Evolutionary conservation across 139 green algal genomes (phyloP).

Genomic region (Auxenochlorella pyrenoidosa): DNA sequence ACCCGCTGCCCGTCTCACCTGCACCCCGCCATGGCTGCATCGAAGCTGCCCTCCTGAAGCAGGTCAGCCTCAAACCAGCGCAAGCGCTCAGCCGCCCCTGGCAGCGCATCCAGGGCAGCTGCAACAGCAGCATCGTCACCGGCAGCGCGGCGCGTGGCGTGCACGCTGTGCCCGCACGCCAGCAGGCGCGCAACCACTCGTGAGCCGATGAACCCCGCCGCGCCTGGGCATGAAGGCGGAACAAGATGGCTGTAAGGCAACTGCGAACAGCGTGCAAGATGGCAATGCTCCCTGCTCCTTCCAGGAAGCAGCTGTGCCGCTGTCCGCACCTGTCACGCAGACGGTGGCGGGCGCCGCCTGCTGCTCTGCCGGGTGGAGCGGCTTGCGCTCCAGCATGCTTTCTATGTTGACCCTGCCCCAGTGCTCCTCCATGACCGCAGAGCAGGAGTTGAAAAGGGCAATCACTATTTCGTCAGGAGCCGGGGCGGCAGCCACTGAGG

Average conservation of each 20-base stretch:
- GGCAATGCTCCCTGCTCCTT: neutral
- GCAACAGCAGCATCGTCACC: constrained; percentile 10
- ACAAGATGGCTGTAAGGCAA: neutral
- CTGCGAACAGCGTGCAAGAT: neutral
- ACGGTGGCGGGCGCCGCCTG: neutral
- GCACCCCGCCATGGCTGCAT: constrained; percentile 53
- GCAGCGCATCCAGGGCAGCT: constrained; percentile 49
- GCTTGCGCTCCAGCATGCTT: constrained; percentile 17
- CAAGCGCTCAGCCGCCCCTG: constrained; percentile 49
- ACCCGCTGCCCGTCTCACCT: neutral
- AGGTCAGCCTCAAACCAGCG: constrained; percentile 50
- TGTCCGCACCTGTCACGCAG: constrained; percentile 23
- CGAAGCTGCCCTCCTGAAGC: constrained; percentile 53
- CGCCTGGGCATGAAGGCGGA: neutral
- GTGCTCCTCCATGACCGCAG: neutral
- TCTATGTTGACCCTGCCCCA: constrained; percentile 5
- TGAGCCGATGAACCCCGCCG: constrained; percentile 53
- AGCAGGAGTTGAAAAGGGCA: neutral
- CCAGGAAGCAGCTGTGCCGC: too few species aligned
- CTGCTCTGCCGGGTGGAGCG: constrained; percentile 2
- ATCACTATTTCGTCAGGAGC: too few species aligned
- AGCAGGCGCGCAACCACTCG: constrained; percentile 62
- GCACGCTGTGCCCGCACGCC: constrained; percentile 62
- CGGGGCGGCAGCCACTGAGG: too few species aligned
- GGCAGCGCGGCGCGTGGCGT: constrained; percentile 45